phyloP scores from a whole-genome alignment of 148 eudicot genomes.

The Rhododendron mucronatum region DNA sequence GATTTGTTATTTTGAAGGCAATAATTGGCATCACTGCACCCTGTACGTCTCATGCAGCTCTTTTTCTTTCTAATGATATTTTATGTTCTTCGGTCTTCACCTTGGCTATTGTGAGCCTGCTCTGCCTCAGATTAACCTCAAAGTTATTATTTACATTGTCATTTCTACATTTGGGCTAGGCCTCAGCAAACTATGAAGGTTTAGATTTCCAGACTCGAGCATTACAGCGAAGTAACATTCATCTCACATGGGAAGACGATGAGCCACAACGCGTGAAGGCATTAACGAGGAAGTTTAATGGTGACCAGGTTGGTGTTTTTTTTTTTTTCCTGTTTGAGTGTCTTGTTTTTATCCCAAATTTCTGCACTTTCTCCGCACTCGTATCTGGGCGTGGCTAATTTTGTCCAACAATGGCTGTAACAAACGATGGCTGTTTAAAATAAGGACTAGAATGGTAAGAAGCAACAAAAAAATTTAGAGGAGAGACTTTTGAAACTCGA shows the following conservation, averaged over 20 bases:
- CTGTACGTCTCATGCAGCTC: not conserved
- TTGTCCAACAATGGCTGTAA: not conserved
- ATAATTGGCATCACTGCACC: not conserved
- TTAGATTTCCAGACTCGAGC: conserved; percentile 76
- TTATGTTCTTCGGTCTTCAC: not conserved
- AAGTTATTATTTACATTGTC: not conserved
- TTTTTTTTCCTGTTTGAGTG: not conserved
- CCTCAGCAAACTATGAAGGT: conserved; percentile 68
- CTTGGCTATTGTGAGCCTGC: not conserved
- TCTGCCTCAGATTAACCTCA: not conserved
- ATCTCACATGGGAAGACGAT: conserved; percentile 90
- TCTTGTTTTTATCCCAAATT: not conserved
- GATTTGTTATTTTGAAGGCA: not conserved
- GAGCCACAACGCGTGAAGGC: conserved; percentile 75
- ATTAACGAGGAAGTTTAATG: conserved; percentile 61
- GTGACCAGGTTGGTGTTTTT: conserved; percentile 52
- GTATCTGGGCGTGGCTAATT: not conserved
- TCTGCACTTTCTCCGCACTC: not conserved
- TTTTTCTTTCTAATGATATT: not conserved
- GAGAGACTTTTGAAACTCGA: not conserved
- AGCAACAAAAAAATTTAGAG: not conserved
- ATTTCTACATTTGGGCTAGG: conserved; percentile 29
- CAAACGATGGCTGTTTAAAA: not conserved
- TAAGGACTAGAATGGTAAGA: not conserved
- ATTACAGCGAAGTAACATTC: conserved; percentile 69